Conservation (phyloP, 306 rosid genomes). For the Bauhinia variegata region DNA sequence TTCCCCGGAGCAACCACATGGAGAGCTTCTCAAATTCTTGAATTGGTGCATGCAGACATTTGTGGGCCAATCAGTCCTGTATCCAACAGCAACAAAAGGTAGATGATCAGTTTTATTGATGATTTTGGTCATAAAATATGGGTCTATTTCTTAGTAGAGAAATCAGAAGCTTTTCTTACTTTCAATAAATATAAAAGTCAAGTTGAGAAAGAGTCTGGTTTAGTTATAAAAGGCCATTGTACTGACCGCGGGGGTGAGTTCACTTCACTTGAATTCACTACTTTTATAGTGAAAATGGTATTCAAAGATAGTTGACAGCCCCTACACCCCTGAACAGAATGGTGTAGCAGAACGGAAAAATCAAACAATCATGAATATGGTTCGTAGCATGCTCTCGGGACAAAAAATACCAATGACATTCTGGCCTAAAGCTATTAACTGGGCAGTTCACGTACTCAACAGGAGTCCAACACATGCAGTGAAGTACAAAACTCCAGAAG, state of each 20-base stretch:
- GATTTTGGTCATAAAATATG: background rate
- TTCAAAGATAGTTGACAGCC: too few species aligned
- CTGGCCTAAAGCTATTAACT: background rate
- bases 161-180: background rate
- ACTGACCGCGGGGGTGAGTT: too few species aligned
- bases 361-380: too few species aligned
- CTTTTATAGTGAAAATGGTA: too few species aligned
- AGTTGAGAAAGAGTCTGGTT: background rate
- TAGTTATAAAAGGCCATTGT: too few species aligned
- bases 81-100: background rate
- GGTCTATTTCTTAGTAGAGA: background rate
- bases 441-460: background rate
- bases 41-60: background rate
- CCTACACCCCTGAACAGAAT: too few species aligned
- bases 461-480: background rate
- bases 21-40: constrained; percentile 10
- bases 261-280: too few species aligned
- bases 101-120: constrained; percentile 1
- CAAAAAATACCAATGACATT: too few species aligned
- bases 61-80: background rate
- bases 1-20: background rate
- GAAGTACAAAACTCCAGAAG: background rate
- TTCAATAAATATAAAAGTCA: background rate
- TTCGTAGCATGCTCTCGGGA: too few species aligned
- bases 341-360: too few species aligned